phyloP scores from a whole-genome alignment of 441 rosid species.

The Raphanus hybrid region DNA sequence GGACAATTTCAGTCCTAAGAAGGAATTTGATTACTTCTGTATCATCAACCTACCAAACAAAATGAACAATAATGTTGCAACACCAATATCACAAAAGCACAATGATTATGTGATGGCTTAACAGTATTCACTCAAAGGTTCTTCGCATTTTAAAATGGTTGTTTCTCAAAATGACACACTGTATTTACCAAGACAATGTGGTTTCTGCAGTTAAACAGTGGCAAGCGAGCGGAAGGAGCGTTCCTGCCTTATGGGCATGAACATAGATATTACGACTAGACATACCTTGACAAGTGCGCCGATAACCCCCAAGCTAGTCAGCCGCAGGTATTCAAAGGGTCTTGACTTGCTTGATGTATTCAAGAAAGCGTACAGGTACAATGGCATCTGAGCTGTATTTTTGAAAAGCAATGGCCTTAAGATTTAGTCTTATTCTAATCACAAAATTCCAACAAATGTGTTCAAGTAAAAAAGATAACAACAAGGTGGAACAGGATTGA shows the following conservation, averaged over 20 bases:
- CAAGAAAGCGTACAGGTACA: slow-evolving; percentile 91
- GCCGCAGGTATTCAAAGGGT: slow-evolving; percentile 93
- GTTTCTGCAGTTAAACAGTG: background rate
- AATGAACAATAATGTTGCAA: slow-evolving; percentile 27
- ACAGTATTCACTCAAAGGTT: slow-evolving; percentile 26
- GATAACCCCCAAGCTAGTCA: slow-evolving; percentile 95
- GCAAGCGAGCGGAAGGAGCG: background rate
- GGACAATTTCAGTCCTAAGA: slow-evolving; percentile 87
- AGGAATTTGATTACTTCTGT: slow-evolving; percentile 91
- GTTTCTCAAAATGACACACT: slow-evolving; percentile 18
- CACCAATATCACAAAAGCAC: slow-evolving; percentile 2
- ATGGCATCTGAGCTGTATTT: slow-evolving; percentile 75
- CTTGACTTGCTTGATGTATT: slow-evolving; percentile 89
- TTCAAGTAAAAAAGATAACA: slow-evolving; percentile 24
- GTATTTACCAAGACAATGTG: slow-evolving; percentile 18
- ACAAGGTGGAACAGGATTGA: background rate
- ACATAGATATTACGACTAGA: slow-evolving; percentile 11
- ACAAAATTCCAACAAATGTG: slow-evolving; percentile 18
- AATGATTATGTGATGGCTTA: slow-evolving; percentile 12
- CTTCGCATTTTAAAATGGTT: background rate
- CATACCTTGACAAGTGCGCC: slow-evolving; percentile 97
- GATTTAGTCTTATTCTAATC: slow-evolving; percentile 26
- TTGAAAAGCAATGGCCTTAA: slow-evolving; percentile 17
- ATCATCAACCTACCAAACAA: slow-evolving; percentile 78
- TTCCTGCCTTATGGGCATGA: slow-evolving; percentile 17